A percentile compares a stretch with the other conserved stretches of the same genome.
phyloP scores from a whole-genome alignment of 2,329 filamentous ascomycete species.

The Neophaeococcomyces aloes region DNA sequence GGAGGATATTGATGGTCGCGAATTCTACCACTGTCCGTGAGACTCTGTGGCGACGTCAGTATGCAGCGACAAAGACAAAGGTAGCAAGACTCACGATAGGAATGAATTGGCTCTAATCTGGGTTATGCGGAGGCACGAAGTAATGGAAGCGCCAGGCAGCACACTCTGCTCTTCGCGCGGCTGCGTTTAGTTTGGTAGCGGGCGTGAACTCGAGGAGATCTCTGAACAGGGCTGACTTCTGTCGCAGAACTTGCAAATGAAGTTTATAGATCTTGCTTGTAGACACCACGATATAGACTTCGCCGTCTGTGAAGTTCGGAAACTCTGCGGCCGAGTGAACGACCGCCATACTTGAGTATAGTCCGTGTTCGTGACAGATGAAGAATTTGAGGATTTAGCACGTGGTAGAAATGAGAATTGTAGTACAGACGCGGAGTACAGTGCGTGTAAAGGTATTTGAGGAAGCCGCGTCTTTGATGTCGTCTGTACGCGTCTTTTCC shows the following conservation, averaged over 20 bases:
- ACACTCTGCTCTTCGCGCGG: constrained; percentile 22
- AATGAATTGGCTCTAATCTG: constrained; percentile 12
- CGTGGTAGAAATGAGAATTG: too few species aligned
- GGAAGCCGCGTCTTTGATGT: too few species aligned
- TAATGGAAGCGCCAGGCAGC: constrained; percentile 22
- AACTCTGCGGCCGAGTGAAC: constrained; percentile 21
- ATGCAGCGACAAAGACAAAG: constrained; percentile 21
- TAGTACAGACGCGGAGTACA: too few species aligned
- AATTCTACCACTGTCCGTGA: constrained; percentile 3
- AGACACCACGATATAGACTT: constrained; percentile 31
- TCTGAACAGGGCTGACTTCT: constrained; percentile 20
- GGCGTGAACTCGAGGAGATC: constrained; percentile 17
- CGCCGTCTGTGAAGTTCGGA: constrained; percentile 30
- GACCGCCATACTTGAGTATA: constrained; percentile 13
- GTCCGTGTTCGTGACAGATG: too few species aligned
- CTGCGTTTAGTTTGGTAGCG: constrained; percentile 23
- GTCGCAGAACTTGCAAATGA: constrained; percentile 26
- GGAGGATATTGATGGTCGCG: constrained; percentile 2
- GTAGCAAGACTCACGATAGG: constrained; percentile 11
- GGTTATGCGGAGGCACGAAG: not conserved
- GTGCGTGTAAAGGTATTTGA: too few species aligned
- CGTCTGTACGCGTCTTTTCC: too few species aligned
- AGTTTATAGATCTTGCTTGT: constrained; percentile 29
- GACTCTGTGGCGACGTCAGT: constrained; percentile 8
- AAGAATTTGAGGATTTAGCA: too few species aligned